These are phyloP conservation scores for Tolypocladium endophyticum DNA, from an alignment of 2,329 filamentous ascomycete species.

Conservation along the genomic window DNA sequence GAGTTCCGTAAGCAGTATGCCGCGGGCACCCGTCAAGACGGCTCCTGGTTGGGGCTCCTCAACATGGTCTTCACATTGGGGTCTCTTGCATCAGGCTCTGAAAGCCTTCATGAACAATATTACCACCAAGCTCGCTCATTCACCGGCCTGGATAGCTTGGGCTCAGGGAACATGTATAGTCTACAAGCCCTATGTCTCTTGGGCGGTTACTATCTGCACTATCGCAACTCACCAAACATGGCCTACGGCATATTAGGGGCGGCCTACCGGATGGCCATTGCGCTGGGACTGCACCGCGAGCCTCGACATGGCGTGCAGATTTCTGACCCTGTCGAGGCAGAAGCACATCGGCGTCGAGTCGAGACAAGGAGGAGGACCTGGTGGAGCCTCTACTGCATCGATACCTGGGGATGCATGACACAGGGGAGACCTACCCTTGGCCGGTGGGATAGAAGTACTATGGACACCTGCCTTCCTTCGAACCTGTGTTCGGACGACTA, in stretches of 20 bases:
- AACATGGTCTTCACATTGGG: constrained; percentile 55
- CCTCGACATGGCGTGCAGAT: constrained; percentile 1
- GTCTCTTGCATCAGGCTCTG: constrained; percentile 46
- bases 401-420: constrained; percentile 64
- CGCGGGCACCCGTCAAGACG: constrained; percentile 36
- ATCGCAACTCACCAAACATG: constrained; percentile 67
- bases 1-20: constrained; percentile 49
- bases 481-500: constrained; percentile 12
- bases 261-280: constrained; percentile 63
- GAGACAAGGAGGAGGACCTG: constrained; percentile 37
- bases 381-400: constrained; percentile 66
- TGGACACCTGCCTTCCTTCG: constrained; percentile 16
- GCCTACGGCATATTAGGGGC: constrained; percentile 64
- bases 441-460: constrained; percentile 17
- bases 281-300: constrained; percentile 62
- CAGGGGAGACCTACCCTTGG: constrained; percentile 57
- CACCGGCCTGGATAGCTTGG: constrained; percentile 44
- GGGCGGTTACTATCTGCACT: constrained; percentile 68
- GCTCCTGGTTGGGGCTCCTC: constrained; percentile 47
- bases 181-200: constrained; percentile 62
- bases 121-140: constrained; percentile 44
- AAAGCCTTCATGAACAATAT: constrained; percentile 44
- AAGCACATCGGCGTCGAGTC: not conserved
- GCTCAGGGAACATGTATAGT: constrained; percentile 56
- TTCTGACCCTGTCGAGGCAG: not conserved